These are phyloP conservation scores for Trichoderma lentiforme DNA, from an alignment of 2,329 filamentous ascomycete genomes.

Conservation along the genomic window DNA sequence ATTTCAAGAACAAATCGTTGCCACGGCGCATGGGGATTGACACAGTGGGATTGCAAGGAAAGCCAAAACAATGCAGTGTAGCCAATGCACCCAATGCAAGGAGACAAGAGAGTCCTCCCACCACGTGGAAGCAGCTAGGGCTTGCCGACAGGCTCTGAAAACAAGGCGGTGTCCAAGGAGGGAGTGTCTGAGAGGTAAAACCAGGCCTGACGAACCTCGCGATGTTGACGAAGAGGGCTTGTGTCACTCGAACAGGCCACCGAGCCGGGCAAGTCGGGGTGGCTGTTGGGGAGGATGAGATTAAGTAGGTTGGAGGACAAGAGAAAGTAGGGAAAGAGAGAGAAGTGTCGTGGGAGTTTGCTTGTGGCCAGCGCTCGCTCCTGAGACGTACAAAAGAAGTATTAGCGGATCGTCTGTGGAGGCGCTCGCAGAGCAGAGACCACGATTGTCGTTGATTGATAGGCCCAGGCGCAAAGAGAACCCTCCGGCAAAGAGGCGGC, in stretches of 20 bases:
- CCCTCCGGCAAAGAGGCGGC: slow-evolving; percentile 16
- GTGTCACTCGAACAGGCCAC: slow-evolving; percentile 21
- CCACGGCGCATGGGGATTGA: neutral
- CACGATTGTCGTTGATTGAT: neutral
- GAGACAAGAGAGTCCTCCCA: neutral
- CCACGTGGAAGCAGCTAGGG: neutral
- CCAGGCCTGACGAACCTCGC: slow-evolving; percentile 22
- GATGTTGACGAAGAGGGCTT: slow-evolving; percentile 18
- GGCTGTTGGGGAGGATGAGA: slow-evolving; percentile 1
- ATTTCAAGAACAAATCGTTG: neutral
- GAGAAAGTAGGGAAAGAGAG: slow-evolving; percentile 11
- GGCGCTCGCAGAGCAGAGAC: slow-evolving; percentile 17
- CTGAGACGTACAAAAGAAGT: slow-evolving; percentile 11
- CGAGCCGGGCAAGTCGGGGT: slow-evolving; percentile 6
- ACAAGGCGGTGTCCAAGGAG: neutral
- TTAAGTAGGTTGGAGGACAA: neutral
- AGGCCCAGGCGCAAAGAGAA: slow-evolving; percentile 3
- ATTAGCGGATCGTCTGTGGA: slow-evolving; percentile 19
- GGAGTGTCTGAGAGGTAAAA: neutral
- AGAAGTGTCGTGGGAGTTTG: slow-evolving; percentile 13
- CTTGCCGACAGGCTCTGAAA: neutral
- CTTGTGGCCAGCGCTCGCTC: slow-evolving; percentile 20
- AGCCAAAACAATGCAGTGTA: neutral
- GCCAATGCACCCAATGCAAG: neutral
- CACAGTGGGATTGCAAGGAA: neutral